Evolutionary conservation across 2,329 filamentous ascomycete species (phyloP).

Genomic region (Phialophora macrospora): DNA sequence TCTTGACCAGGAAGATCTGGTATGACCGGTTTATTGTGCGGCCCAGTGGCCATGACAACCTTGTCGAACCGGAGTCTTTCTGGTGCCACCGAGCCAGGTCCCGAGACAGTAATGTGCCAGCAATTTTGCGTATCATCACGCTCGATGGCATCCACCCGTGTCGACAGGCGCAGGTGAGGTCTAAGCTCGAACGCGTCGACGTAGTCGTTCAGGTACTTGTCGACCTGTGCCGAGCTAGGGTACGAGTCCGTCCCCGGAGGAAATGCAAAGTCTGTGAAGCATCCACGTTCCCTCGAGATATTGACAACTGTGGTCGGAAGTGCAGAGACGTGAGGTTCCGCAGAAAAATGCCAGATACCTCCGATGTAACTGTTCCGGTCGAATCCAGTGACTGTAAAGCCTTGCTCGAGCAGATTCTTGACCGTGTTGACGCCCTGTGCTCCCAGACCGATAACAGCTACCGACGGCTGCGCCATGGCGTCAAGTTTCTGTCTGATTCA

Average conservation of each 20-base stretch:
- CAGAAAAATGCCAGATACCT: slow-evolving; percentile 53
- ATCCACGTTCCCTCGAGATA: slow-evolving; percentile 27
- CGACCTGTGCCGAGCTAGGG: slow-evolving; percentile 26
- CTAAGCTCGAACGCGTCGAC: slow-evolving; percentile 27
- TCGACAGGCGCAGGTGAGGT: slow-evolving; percentile 28
- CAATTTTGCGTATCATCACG: slow-evolving; percentile 4
- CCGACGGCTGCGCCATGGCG: background rate
- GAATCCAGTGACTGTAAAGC: slow-evolving; percentile 52
- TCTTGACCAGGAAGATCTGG: slow-evolving; percentile 35
- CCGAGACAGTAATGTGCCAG: slow-evolving; percentile 4
- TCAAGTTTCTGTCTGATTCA: background rate
- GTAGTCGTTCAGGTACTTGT: slow-evolving; percentile 34
- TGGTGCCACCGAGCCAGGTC: background rate
- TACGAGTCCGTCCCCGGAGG: slow-evolving; percentile 26
- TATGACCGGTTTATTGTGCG: slow-evolving; percentile 34
- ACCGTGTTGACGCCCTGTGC: slow-evolving; percentile 48
- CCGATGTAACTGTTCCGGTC: slow-evolving; percentile 51
- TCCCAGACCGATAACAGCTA: slow-evolving; percentile 1
- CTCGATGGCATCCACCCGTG: slow-evolving; percentile 6
- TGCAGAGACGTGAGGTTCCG: slow-evolving; percentile 37
- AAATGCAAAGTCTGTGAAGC: slow-evolving; percentile 36
- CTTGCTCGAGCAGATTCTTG: slow-evolving; percentile 53
- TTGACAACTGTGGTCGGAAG: slow-evolving; percentile 30
- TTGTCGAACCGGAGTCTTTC: slow-evolving; percentile 43
- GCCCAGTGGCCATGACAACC: slow-evolving; percentile 44